A percentile compares a stretch with the other conserved stretches of the same genome.
Conservation (phyloP, 345 rosid species). For the Populus alba region DNA sequence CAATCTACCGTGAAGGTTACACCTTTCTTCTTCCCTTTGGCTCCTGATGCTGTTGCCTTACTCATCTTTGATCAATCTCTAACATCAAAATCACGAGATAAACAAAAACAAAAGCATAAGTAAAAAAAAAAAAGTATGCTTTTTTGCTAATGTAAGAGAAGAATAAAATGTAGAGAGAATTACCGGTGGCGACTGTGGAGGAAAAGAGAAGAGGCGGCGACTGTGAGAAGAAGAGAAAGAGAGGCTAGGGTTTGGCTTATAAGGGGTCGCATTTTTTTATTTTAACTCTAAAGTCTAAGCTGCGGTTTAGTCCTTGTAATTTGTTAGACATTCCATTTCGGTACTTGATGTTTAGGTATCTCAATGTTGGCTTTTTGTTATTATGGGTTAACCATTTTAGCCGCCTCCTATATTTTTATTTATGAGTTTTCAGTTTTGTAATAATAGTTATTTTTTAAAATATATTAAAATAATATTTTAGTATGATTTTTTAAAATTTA, state of each 20-base stretch:
- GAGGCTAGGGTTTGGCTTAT: neutral
- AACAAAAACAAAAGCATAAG: neutral
- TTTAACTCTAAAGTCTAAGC: neutral
- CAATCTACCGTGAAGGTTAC: constrained; percentile 53
- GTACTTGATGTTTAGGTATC: neutral
- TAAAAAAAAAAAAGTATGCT: neutral
- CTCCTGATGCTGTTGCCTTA: constrained; percentile 4
- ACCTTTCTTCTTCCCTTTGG: constrained; percentile 54
- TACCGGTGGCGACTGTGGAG: neutral
- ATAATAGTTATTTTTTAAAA: too few relatives aligned
- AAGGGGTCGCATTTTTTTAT: neutral
- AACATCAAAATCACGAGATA: neutral
- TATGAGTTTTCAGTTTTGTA: too few relatives aligned
- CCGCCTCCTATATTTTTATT: too few relatives aligned
- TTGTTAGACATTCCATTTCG: neutral
- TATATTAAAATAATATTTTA: too few relatives aligned
- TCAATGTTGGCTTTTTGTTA: neutral
- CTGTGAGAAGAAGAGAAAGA: too few relatives aligned
- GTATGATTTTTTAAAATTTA: too few relatives aligned
- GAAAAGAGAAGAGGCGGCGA: neutral
- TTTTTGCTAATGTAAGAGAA: neutral
- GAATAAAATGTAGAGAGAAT: neutral
- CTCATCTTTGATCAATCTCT: constrained; percentile 2
- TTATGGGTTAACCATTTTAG: too few relatives aligned
- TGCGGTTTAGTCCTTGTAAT: neutral